Percentiles rank a stretch among this genome's conserved stretches.
Conservation (phyloP, 2,329 filamentous ascomycete species). For the Aureobasidium pullulans region DNA sequence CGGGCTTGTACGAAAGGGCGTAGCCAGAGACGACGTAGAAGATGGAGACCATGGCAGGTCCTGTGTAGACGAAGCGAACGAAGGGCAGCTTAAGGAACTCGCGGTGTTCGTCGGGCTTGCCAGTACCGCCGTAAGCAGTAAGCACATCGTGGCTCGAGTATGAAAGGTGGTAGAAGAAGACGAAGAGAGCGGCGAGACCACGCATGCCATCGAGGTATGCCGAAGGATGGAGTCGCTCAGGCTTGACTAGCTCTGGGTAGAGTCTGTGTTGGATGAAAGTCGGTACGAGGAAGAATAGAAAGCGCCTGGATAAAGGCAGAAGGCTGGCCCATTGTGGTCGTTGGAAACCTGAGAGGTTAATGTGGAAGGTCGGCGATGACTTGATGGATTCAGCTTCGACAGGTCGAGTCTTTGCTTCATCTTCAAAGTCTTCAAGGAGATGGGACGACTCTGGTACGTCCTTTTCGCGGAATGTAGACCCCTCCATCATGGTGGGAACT, state of each 20-base stretch:
- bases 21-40: slow-evolving; percentile 59
- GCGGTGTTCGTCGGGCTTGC: slow-evolving; percentile 15
- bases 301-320: neutral
- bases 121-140: slow-evolving; percentile 14
- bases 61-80: slow-evolving; percentile 47
- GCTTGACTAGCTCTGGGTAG: slow-evolving; percentile 1
- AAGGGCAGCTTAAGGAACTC: slow-evolving; percentile 44
- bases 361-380: neutral
- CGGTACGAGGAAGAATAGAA: slow-evolving; percentile 10
- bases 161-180: slow-evolving; percentile 20
- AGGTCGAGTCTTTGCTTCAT: neutral
- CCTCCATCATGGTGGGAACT: neutral
- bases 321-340: neutral
- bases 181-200: slow-evolving; percentile 19
- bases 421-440: neutral
- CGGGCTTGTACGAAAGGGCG: slow-evolving; percentile 44
- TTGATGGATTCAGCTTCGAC: neutral
- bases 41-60: slow-evolving; percentile 50
- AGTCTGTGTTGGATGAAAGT: slow-evolving; percentile 1
- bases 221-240: slow-evolving; percentile 13
- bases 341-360: neutral
- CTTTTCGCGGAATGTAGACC: slow-evolving; percentile 5
- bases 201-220: slow-evolving; percentile 21
- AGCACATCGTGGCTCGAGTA: slow-evolving; percentile 14
- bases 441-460: slow-evolving; percentile 6